Percentiles rank a stretch among this genome's conserved stretches.
These are phyloP conservation scores for Filosporella fistucella DNA, from an alignment of 495 filamentous ascomycete species.

Conservation along the genomic window DNA sequence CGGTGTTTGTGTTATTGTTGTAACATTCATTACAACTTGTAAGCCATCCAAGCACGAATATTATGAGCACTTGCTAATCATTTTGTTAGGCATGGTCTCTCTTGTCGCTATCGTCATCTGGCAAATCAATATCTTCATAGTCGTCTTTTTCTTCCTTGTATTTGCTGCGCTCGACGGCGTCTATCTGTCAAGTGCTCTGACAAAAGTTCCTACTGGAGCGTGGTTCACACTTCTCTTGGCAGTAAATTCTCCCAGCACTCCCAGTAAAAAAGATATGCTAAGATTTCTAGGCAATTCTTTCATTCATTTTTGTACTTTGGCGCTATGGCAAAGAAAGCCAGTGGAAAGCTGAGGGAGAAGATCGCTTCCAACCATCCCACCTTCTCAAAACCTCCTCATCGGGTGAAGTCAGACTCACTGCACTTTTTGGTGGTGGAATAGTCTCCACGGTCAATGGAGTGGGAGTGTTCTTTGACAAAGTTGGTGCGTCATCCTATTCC, in stretches of 20 bases:
- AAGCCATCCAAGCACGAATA: neutral
- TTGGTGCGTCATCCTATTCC: too few relatives aligned
- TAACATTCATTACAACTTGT: conserved; percentile 68
- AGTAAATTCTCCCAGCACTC: too few relatives aligned
- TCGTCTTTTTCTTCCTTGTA: conserved; percentile 55
- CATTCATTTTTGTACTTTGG: conserved; percentile 62
- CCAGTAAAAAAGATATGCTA: too few relatives aligned
- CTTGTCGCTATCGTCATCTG: conserved; percentile 66
- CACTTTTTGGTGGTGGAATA: conserved; percentile 38
- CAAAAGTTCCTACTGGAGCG: conserved; percentile 66
- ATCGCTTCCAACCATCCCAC: conserved; percentile 46
- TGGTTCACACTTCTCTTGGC: conserved; percentile 72
- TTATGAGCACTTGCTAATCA: neutral
- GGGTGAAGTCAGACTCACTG: conserved; percentile 26
- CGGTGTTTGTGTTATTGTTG: conserved; percentile 68
- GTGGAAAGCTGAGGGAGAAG: conserved; percentile 61
- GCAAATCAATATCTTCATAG: conserved; percentile 50
- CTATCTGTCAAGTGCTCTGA: conserved; percentile 62
- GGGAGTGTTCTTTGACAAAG: conserved; percentile 65
- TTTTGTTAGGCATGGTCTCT: conserved; percentile 46
- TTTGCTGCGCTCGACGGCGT: conserved; percentile 59
- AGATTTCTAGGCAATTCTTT: too few relatives aligned
- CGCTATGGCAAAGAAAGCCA: conserved; percentile 71
- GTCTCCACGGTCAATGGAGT: conserved; percentile 46
- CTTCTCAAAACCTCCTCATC: conserved; percentile 31